A percentile compares a stretch with the other conserved stretches of the same genome.
Evolutionary conservation across 169 alveolate genomes (phyloP).

Genomic region (Perkinsus olseni): DNA sequence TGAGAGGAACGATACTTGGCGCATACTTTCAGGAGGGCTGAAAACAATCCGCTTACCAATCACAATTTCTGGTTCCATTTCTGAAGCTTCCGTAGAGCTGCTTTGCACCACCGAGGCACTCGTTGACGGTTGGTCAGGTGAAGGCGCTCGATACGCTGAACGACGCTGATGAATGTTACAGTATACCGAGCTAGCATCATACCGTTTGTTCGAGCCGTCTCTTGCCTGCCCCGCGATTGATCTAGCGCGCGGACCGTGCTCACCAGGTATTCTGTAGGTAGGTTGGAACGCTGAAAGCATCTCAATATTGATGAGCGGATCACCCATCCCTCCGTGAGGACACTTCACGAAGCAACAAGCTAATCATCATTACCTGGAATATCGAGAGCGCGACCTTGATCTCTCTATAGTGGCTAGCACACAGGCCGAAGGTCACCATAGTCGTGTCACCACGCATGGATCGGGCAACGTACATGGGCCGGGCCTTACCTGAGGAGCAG

Average conservation of each 20-base stretch:
- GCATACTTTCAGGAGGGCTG: neutral
- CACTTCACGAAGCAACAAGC: neutral
- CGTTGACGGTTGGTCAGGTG: too few species aligned
- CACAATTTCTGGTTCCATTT: too few species aligned
- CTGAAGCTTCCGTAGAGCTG: too few species aligned
- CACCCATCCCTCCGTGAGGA: neutral
- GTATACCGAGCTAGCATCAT: neutral
- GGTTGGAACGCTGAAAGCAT: neutral
- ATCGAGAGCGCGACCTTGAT: neutral
- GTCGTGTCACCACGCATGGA: neutral
- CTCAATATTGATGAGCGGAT: too few species aligned
- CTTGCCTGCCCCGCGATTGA: neutral
- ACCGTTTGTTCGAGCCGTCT: neutral
- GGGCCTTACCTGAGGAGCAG: neutral
- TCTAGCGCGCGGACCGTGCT: neutral
- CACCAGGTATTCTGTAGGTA: neutral
- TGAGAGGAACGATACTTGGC: neutral
- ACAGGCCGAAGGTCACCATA: neutral
- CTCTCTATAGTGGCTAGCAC: neutral
- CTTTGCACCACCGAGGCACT: too few species aligned
- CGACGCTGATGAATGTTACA: neutral
- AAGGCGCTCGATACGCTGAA: neutral
- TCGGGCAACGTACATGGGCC: neutral
- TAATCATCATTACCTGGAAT: neutral
- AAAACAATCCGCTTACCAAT: too few species aligned